phyloP scores from a whole-genome alignment of 2,329 filamentous ascomycete genomes.

The Didymella lethalis region DNA sequence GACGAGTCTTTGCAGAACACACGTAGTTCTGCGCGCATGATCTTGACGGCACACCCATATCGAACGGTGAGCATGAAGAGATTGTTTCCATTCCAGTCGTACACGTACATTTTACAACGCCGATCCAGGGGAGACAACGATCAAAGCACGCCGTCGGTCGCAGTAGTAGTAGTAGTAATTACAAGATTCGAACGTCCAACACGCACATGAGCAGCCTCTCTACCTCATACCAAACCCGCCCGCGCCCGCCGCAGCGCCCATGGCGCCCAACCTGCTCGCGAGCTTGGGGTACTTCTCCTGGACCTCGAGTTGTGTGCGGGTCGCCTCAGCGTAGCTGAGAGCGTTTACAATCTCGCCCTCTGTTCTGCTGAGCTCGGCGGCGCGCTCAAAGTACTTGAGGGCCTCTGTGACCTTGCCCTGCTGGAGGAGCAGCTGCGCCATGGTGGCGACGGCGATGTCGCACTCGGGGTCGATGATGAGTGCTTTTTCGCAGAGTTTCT shows the following conservation, averaged over 20 bases:
- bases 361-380: conserved; percentile 91
- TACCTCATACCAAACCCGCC: conserved; percentile 47
- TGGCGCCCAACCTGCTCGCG: conserved; percentile 56
- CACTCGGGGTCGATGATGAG: conserved; percentile 98
- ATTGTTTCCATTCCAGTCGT: conserved; percentile 12
- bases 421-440: conserved; percentile 96
- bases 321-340: conserved; percentile 95
- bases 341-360: conserved; percentile 97
- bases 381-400: conserved; percentile 95
- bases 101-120: conserved; percentile 23
- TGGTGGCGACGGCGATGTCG: conserved; percentile 97
- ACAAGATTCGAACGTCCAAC: conserved; percentile 11
- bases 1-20: no score
- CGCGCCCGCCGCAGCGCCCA: conserved; percentile 50
- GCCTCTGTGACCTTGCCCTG: conserved; percentile 97
- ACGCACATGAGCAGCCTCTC: not conserved
- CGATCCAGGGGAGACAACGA: not conserved
- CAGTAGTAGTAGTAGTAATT: conserved; percentile 13
- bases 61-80: not conserved
- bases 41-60: not conserved
- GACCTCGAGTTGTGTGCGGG: conserved; percentile 87
- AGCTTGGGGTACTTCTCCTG: conserved; percentile 64
- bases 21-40: not conserved
- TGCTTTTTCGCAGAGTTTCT: conserved; percentile 96
- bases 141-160: conserved; percentile 1